phyloP scores from a whole-genome alignment of 2,329 filamentous ascomycete species.

The Aureobasidium pullulans region DNA sequence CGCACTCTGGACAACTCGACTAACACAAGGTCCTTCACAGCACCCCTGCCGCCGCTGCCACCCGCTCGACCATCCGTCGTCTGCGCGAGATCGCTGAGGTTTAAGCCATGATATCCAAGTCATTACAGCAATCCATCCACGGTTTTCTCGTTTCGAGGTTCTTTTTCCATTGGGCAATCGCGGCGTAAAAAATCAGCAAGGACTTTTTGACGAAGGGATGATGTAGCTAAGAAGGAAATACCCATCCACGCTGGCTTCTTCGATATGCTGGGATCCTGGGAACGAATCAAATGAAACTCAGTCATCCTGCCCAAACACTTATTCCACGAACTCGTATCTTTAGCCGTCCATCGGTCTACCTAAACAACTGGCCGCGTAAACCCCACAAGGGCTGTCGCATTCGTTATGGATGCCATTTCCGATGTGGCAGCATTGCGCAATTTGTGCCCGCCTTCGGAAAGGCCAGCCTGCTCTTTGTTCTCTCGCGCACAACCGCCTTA shows the following conservation, averaged over 20 bases:
- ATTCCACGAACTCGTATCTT: background rate
- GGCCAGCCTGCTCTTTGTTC: background rate
- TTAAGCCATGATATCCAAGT: conserved; percentile 40
- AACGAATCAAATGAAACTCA: conserved; percentile 14
- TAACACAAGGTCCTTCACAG: conserved; percentile 41
- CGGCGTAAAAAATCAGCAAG: conserved; percentile 15
- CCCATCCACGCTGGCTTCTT: conserved; percentile 10
- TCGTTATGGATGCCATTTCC: background rate
- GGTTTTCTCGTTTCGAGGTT: conserved; percentile 15
- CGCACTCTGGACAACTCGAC: conserved; percentile 15
- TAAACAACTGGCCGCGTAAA: background rate
- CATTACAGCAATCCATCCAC: conserved; percentile 8
- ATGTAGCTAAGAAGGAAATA: conserved; percentile 14
- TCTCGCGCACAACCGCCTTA: background rate
- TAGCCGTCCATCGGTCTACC: background rate
- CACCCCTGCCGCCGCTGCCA: conserved; percentile 86
- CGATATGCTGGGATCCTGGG: conserved; percentile 13
- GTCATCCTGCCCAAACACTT: conserved; percentile 14
- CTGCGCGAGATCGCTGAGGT: conserved; percentile 96
- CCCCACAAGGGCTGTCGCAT: background rate
- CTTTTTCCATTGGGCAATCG: conserved; percentile 13
- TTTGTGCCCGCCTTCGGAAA: background rate
- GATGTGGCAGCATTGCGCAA: background rate
- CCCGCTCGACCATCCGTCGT: conserved; percentile 93
- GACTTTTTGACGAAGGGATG: conserved; percentile 13